Conservation (phyloP, 2,329 filamentous ascomycete genomes). For the Fonsecaea pedrosoi region DNA sequence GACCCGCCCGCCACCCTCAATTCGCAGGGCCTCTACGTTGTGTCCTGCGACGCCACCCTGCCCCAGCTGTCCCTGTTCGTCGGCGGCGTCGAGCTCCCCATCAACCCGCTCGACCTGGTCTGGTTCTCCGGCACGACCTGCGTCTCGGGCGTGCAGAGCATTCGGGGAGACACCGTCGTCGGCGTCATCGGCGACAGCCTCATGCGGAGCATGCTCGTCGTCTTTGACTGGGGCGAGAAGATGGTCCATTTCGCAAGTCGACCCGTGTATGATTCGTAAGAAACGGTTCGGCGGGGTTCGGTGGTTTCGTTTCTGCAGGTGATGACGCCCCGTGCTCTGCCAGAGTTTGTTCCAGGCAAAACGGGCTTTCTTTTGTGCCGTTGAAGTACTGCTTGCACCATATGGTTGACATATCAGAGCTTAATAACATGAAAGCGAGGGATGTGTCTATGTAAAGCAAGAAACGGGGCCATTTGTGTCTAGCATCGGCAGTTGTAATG, state of each 20-base stretch:
- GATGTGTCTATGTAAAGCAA: too few species aligned
- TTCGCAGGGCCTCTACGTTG: not conserved
- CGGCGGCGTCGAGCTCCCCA: not conserved
- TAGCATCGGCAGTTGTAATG: not conserved
- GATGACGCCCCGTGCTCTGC: not conserved
- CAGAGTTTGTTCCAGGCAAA: too few species aligned
- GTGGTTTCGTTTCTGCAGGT: not conserved
- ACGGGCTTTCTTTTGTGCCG: too few species aligned
- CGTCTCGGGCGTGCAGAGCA: not conserved
- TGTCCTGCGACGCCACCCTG: not conserved
- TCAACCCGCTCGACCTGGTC: not conserved
- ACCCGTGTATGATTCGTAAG: constrained; percentile 36
- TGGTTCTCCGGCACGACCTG: not conserved
- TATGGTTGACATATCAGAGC: too few species aligned
- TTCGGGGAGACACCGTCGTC: not conserved
- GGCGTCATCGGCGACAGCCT: constrained; percentile 50
- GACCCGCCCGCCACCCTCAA: not conserved
- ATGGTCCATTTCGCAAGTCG: constrained; percentile 55
- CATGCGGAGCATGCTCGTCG: constrained; percentile 57
- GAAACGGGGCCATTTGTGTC: too few species aligned
- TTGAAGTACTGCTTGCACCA: too few species aligned
- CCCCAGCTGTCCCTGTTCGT: not conserved
- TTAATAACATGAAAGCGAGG: too few species aligned
- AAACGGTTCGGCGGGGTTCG: not conserved
- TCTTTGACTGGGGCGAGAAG: constrained; percentile 57